phyloP scores from a whole-genome alignment of 1,284 basidiomycete genomes.

The Leccinum pseudoinsigne region DNA sequence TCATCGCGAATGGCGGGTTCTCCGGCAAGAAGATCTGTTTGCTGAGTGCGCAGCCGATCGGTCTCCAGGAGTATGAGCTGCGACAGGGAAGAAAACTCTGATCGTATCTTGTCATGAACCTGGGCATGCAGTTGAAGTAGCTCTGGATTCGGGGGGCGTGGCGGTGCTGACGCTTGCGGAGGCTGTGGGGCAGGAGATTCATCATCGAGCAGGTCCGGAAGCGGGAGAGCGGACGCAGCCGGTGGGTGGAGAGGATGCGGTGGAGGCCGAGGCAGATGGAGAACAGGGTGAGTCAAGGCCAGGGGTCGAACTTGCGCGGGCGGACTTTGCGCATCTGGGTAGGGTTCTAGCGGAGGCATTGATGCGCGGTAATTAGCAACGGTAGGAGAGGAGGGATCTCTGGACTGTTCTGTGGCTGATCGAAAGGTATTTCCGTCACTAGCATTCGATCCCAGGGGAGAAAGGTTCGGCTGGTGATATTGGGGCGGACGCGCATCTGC shows the following conservation, averaged over 20 bases:
- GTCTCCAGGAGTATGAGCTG: slow-evolving; percentile 69
- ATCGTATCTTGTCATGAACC: slow-evolving; percentile 74
- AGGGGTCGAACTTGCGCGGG: slow-evolving; percentile 18
- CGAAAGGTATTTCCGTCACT: slow-evolving; percentile 24
- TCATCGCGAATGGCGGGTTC: slow-evolving; percentile 95
- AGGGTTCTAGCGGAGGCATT: slow-evolving; percentile 24
- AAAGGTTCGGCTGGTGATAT: slow-evolving; percentile 27
- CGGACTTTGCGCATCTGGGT: slow-evolving; percentile 21
- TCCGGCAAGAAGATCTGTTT: slow-evolving; percentile 83
- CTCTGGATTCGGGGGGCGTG: slow-evolving; percentile 88
- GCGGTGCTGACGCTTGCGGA: slow-evolving; percentile 52
- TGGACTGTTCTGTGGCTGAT: slow-evolving; percentile 26
- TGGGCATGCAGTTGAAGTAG: slow-evolving; percentile 82
- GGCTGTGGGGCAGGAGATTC: slow-evolving; percentile 38
- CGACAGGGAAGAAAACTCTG: slow-evolving; percentile 67
- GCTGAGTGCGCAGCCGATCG: slow-evolving; percentile 76
- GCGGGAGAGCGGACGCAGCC: slow-evolving; percentile 29
- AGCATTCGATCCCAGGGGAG: slow-evolving; percentile 14
- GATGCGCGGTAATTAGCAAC: slow-evolving; percentile 33
- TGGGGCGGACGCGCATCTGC: slow-evolving; percentile 31
- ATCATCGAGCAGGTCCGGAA: slow-evolving; percentile 52
- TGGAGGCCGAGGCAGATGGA: slow-evolving; percentile 25
- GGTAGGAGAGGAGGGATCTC: slow-evolving; percentile 24
- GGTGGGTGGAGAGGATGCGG: slow-evolving; percentile 25
- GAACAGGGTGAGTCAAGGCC: slow-evolving; percentile 15